Conservation (phyloP, 345 rosid genomes). For the Lumnitzera racemosa region DNA sequence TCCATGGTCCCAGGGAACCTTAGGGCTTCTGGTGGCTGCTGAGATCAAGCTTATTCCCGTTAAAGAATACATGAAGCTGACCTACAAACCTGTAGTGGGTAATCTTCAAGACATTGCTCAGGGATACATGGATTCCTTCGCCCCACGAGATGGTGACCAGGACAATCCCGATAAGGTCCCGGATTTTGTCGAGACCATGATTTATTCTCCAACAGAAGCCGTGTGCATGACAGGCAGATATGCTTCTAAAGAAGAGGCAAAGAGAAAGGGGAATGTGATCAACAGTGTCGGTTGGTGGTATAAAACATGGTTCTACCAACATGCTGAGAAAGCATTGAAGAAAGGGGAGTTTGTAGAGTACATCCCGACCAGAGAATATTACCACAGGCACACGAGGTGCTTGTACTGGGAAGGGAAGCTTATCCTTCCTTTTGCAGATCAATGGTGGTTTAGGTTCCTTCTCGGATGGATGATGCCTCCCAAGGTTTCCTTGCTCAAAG, state of each 20-base stretch:
- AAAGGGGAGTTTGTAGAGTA: slow-evolving; percentile 92
- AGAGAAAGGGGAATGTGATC: slow-evolving; percentile 78
- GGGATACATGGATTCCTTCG: slow-evolving; percentile 85
- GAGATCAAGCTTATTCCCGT: slow-evolving; percentile 83
- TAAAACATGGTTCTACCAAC: slow-evolving; percentile 98
- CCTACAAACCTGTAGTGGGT: slow-evolving; percentile 80
- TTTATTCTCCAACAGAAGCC: slow-evolving; percentile 59
- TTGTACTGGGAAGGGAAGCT: slow-evolving; percentile 99
- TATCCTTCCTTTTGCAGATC: slow-evolving; percentile 95
- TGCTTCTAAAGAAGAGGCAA: slow-evolving; percentile 89
- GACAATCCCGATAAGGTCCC: slow-evolving; percentile 73
- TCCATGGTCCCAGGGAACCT: slow-evolving; percentile 99
- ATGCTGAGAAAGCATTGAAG: slow-evolving; percentile 71
- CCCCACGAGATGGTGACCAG: slow-evolving; percentile 85
- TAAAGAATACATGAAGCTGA: slow-evolving; percentile 90
- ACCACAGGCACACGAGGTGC: slow-evolving; percentile 96
- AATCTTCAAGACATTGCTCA: slow-evolving; percentile 64
- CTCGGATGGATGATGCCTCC: slow-evolving; percentile 99
- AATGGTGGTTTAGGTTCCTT: slow-evolving; percentile 90
- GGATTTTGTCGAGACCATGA: slow-evolving; percentile 92
- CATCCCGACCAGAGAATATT: slow-evolving; percentile 93
- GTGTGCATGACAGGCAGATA: slow-evolving; percentile 94
- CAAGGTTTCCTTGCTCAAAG: slow-evolving; percentile 96
- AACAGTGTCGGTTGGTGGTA: slow-evolving; percentile 97
- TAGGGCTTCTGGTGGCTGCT: slow-evolving; percentile 93